Conservation (phyloP, 345 rosid species). For the Erodium maritimum region DNA sequence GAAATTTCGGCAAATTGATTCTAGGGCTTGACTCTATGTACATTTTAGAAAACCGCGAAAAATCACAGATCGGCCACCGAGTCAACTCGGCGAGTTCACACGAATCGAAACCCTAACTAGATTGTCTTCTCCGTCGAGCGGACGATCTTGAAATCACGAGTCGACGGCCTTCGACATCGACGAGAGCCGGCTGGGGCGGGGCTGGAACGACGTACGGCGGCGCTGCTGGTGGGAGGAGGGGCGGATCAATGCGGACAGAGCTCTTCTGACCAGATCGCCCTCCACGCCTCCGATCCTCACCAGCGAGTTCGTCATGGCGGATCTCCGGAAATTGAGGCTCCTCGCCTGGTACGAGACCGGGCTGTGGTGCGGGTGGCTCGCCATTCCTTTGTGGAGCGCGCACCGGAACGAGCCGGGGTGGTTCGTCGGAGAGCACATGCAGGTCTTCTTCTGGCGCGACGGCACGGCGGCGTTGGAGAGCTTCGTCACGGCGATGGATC, state of each 20-base stretch:
- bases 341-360: conserved; percentile 9
- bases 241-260: conserved; percentile 39
- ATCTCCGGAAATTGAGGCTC: conserved; percentile 32
- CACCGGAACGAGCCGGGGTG: conserved; percentile 51
- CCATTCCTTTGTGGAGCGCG: conserved; percentile 25
- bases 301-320: conserved; percentile 54
- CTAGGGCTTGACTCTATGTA: too few relatives aligned
- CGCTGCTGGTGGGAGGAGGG: conserved; percentile 52
- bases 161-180: conserved; percentile 27
- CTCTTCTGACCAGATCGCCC: conserved; percentile 52
- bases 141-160: conserved; percentile 2
- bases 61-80: too few relatives aligned
- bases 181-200: conserved; percentile 39
- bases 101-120: background rate
- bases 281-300: conserved; percentile 61
- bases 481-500: conserved; percentile 12
- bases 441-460: conserved; percentile 25
- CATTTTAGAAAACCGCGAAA: too few relatives aligned
- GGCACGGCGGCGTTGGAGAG: conserved; percentile 3
- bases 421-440: conserved; percentile 43
- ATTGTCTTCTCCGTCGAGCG: too few relatives aligned
- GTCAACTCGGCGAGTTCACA: too few relatives aligned
- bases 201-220: conserved; percentile 35
- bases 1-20: too few relatives aligned
- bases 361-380: conserved; percentile 1